Evolutionary conservation across 371 early-diverging fungal genomes (phyloP).

Genomic region (Batkoa obscura): DNA sequence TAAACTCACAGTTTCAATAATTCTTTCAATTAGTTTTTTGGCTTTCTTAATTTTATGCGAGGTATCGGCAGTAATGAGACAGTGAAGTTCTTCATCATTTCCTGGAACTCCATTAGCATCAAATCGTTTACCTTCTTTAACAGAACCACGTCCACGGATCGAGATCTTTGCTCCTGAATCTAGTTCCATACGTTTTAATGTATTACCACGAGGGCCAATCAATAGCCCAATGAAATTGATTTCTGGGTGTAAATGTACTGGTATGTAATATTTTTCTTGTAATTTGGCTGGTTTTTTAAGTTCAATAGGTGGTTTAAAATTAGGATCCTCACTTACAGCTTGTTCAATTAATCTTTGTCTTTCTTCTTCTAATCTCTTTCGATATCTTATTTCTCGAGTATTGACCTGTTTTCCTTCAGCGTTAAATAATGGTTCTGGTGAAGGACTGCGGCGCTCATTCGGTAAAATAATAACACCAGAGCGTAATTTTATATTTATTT

Average conservation of each 20-base stretch:
- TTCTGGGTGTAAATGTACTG: slow-evolving; percentile 84
- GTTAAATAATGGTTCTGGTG: slow-evolving; percentile 83
- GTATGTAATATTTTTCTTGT: slow-evolving; percentile 86
- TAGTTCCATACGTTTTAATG: slow-evolving; percentile 81
- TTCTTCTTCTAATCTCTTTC: slow-evolving; percentile 83
- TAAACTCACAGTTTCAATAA: slow-evolving; percentile 68
- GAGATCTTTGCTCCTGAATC: slow-evolving; percentile 89
- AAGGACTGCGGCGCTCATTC: slow-evolving; percentile 45
- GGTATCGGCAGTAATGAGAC: slow-evolving; percentile 72
- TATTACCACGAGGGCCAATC: slow-evolving; percentile 93
- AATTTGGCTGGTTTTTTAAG: slow-evolving; percentile 66
- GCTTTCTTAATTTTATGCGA: slow-evolving; percentile 76
- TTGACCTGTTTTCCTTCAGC: slow-evolving; percentile 85
- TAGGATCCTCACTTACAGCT: slow-evolving; percentile 51
- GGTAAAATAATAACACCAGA: slow-evolving; percentile 62
- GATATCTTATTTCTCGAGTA: slow-evolving; percentile 79
- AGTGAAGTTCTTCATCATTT: slow-evolving; percentile 88
- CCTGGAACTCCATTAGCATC: slow-evolving; percentile 47
- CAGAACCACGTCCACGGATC: slow-evolving; percentile 90
- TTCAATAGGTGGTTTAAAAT: slow-evolving; percentile 76
- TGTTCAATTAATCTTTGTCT: slow-evolving; percentile 68
- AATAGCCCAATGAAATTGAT: slow-evolving; percentile 94
- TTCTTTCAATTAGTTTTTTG: slow-evolving; percentile 68
- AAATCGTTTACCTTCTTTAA: slow-evolving; percentile 82
- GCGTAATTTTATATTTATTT: slow-evolving; percentile 61